These are phyloP conservation scores for Selaginella tamariscina DNA, from an alignment of 75 land plant species.

Conservation along the genomic window DNA sequence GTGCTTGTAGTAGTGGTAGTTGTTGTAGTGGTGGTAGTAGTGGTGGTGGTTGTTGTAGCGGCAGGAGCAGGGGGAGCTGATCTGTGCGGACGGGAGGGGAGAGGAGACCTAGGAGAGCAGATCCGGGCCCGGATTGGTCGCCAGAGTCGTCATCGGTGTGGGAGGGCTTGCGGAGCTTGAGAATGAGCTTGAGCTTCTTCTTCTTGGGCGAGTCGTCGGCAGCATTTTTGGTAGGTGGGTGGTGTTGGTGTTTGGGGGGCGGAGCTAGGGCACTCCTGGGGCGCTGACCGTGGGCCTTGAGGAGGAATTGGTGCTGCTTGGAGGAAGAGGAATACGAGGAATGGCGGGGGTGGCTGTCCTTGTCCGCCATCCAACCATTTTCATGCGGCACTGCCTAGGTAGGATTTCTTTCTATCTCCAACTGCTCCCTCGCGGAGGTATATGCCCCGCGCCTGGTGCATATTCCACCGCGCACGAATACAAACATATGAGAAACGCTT, in stretches of 20 bases:
- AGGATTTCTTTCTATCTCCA: too few relatives aligned
- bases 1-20: neutral
- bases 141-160: neutral
- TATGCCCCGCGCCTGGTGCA: too few relatives aligned
- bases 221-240: too few relatives aligned
- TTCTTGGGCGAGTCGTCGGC: slow-evolving; percentile 12
- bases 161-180: slow-evolving; percentile 12
- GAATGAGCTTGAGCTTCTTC: slow-evolving; percentile 13
- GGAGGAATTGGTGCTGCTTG: neutral
- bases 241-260: neutral
- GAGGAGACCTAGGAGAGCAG: too few relatives aligned
- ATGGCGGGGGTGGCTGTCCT: neutral
- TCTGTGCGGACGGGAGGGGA: too few relatives aligned
- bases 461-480: too few relatives aligned
- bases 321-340: neutral
- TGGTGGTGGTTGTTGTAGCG: neutral
- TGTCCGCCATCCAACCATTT: slow-evolving; percentile 1
- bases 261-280: too few relatives aligned
- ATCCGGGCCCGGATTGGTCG: too few relatives aligned
- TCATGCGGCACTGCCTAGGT: too few relatives aligned
- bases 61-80: neutral
- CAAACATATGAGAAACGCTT: too few relatives aligned
- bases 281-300: too few relatives aligned
- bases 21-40: neutral
- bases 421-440: too few relatives aligned